Conservation (phyloP, 2,329 filamentous ascomycete species). For the Fusarium sp. region DNA sequence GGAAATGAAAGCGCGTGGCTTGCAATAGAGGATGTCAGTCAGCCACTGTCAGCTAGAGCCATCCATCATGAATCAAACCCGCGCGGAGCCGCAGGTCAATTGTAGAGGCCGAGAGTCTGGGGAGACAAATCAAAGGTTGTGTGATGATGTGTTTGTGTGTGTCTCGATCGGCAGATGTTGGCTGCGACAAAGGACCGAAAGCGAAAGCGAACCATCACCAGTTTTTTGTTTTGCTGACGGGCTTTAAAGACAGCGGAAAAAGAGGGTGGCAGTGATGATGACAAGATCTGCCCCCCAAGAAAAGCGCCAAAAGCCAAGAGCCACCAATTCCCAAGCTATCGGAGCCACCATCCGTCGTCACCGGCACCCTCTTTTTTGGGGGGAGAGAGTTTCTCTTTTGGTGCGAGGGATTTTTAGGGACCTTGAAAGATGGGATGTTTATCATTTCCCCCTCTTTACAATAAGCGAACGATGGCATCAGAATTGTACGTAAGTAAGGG, state of each 20-base stretch:
- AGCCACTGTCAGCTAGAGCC: background rate
- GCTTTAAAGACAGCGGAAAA: background rate
- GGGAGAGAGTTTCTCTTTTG: background rate
- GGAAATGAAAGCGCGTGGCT: background rate
- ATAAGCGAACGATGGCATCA: slow-evolving; percentile 6
- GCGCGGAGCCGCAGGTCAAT: slow-evolving; percentile 25
- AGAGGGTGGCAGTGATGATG: background rate
- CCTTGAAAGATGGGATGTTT: background rate
- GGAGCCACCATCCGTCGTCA: slow-evolving; percentile 20
- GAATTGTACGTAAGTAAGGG: background rate
- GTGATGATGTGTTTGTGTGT: background rate
- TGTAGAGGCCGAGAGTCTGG: slow-evolving; percentile 27
- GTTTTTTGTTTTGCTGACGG: slow-evolving; percentile 7
- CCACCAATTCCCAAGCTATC: slow-evolving; percentile 1
- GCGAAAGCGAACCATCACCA: background rate
- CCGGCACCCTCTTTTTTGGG: slow-evolving; percentile 7
- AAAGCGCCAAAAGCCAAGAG: background rate
- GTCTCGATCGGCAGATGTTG: slow-evolving; percentile 6
- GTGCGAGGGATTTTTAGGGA: slow-evolving; percentile 24
- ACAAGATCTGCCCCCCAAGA: background rate
- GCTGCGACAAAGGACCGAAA: slow-evolving; percentile 21
- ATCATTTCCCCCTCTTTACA: slow-evolving; percentile 20
- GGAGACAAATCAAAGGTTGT: background rate
- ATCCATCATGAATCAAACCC: background rate
- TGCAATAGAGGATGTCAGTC: background rate